Conservation (phyloP, 2,329 filamentous ascomycete genomes). For the Fusarium camptoceras region DNA sequence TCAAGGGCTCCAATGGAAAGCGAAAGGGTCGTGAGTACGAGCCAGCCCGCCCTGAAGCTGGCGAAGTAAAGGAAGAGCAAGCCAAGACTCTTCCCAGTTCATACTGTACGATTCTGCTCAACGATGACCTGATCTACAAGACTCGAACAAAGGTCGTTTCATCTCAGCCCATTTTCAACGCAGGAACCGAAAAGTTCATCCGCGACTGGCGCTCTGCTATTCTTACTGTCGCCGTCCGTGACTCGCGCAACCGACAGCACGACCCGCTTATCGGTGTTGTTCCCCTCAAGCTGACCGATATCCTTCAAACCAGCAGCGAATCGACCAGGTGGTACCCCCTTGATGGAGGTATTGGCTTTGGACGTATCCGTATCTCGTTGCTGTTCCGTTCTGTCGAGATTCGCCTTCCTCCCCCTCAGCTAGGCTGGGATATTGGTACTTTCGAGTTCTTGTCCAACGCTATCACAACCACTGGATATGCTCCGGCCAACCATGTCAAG, state of each 20-base stretch:
- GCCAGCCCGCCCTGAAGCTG: slow-evolving; percentile 82
- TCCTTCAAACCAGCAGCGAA: slow-evolving; percentile 89
- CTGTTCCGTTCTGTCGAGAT: slow-evolving; percentile 92
- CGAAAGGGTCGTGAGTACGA: slow-evolving; percentile 89
- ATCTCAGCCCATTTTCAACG: slow-evolving; percentile 96
- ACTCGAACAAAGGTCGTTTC: slow-evolving; percentile 95
- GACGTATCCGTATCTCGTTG: slow-evolving; percentile 86
- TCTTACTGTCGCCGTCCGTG: slow-evolving; percentile 87
- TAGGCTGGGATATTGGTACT: slow-evolving; percentile 95
- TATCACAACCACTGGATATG: slow-evolving; percentile 74
- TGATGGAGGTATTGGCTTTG: slow-evolving; percentile 92
- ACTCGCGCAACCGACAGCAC: slow-evolving; percentile 89
- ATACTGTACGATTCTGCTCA: slow-evolving; percentile 92
- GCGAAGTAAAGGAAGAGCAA: slow-evolving; percentile 88
- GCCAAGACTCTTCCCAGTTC: slow-evolving; percentile 84
- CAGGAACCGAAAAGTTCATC: slow-evolving; percentile 91
- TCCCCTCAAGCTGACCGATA: slow-evolving; percentile 85
- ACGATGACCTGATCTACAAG: slow-evolving; percentile 91
- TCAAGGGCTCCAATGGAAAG: slow-evolving; percentile 85
- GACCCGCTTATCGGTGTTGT: slow-evolving; percentile 95
- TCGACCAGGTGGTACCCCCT: slow-evolving; percentile 95
- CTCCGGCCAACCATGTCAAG: slow-evolving; percentile 75
- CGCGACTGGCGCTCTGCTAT: slow-evolving; percentile 92
- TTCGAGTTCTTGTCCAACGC: slow-evolving; percentile 85
- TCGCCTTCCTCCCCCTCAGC: slow-evolving; percentile 82